phyloP scores from a whole-genome alignment of 2,329 filamentous ascomycete genomes.

The Cytospora chrysosperma region DNA sequence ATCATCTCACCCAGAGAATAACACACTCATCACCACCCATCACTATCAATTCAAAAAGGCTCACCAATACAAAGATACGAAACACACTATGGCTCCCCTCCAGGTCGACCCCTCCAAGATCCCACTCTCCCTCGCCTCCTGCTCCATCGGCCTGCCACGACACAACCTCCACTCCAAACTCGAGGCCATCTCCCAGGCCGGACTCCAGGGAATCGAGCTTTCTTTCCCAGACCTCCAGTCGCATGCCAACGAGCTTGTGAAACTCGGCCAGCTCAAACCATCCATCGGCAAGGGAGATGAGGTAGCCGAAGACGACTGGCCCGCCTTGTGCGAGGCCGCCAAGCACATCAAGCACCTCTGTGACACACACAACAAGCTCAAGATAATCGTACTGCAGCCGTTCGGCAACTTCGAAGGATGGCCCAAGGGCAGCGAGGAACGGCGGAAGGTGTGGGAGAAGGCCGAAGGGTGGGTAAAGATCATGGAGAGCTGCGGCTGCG shows the following conservation, averaged over 20 bases:
- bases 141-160: constrained; percentile 44
- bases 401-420: constrained; percentile 79
- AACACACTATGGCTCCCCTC: neutral
- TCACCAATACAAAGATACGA: too few relatives aligned
- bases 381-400: constrained; percentile 71
- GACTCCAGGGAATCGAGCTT: constrained; percentile 70
- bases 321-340: constrained; percentile 54
- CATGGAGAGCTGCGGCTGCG: constrained; percentile 68
- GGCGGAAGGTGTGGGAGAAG: constrained; percentile 61
- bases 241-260: constrained; percentile 53
- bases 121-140: constrained; percentile 54
- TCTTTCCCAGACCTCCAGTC: constrained; percentile 70
- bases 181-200: constrained; percentile 60
- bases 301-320: constrained; percentile 58
- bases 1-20: too few relatives aligned
- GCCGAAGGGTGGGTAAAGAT: constrained; percentile 68
- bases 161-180: constrained; percentile 60
- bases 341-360: constrained; percentile 54
- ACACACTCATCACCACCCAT: too few relatives aligned
- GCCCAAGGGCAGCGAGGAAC: constrained; percentile 55
- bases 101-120: constrained; percentile 29
- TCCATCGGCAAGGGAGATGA: constrained; percentile 32
- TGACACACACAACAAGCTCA: constrained; percentile 48
- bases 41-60: too few relatives aligned
- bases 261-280: constrained; percentile 24